These are phyloP conservation scores for Paraconiothyrium brasiliense DNA, from an alignment of 2,329 filamentous ascomycete species.

Conservation along the genomic window DNA sequence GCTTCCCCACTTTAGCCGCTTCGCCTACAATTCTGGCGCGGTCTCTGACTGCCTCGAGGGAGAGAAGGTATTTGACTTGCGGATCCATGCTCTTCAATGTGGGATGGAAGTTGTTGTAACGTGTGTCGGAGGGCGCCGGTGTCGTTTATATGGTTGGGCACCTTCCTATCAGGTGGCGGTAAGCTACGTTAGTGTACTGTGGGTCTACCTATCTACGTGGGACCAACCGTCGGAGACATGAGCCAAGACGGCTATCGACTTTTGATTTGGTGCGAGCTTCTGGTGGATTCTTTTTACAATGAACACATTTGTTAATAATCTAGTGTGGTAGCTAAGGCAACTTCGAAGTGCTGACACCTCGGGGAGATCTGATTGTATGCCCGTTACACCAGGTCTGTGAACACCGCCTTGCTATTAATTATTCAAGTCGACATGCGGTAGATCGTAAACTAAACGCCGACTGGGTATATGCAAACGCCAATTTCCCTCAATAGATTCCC, in stretches of 20 bases:
- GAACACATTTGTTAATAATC: no score
- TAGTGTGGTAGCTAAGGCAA: no score
- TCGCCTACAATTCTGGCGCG: slow-evolving; percentile 38
- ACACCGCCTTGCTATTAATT: not conserved
- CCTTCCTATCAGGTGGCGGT: slow-evolving; percentile 9
- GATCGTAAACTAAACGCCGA: not conserved
- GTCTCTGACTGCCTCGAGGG: slow-evolving; percentile 37
- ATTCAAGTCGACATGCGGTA: no score
- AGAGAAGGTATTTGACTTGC: slow-evolving; percentile 38
- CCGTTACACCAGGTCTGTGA: not conserved
- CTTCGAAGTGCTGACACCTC: not conserved
- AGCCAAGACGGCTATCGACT: not conserved
- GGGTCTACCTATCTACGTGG: slow-evolving; percentile 8
- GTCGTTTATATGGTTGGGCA: not conserved
- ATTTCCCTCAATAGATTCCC: slow-evolving; percentile 14
- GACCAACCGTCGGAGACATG: slow-evolving; percentile 3
- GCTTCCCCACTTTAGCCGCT: slow-evolving; percentile 50
- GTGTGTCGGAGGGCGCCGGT: not conserved
- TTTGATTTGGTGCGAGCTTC: not conserved
- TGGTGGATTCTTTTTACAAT: not conserved
- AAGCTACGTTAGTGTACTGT: slow-evolving; percentile 7
- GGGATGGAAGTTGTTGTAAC: not conserved
- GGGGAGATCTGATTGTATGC: not conserved
- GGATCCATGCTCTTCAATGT: slow-evolving; percentile 28
- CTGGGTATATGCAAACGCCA: slow-evolving; percentile 6